Evolutionary conservation across 805 yeast species (phyloP), one percentile per base, ranked within the genome.

Genomic region (Lipomyces anomalus): DNA sequence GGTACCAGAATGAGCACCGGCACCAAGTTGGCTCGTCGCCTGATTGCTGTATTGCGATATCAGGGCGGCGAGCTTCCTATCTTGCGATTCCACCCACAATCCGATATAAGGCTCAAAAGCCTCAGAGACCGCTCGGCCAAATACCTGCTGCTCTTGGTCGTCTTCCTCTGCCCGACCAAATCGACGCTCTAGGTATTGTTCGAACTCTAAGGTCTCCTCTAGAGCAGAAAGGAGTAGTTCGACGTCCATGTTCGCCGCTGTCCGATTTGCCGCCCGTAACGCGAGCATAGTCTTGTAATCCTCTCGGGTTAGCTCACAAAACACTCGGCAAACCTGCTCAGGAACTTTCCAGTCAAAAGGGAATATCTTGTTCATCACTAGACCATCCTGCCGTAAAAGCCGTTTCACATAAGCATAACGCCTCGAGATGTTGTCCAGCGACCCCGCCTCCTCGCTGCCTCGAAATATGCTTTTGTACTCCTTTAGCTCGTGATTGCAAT

Each of bases 381-480:
- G 62, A 48, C 78, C 80, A 55, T 80, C 78, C 32, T 73, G 71
- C 43, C 73, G 74, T 48, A 90, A 66, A 1, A 85, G 74, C 54
- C 84, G 80, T 54, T 82, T 80, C 65, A 86, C 84, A 62, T 83
- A 90, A 26, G 88, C 75, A 62, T 79, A 92, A 40, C 98, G 70
- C 55, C 97, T 70, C 24, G 78, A 74, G 42, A 92, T 66, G 63
- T 92, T 92, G 48, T 92, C 98, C 48, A 92, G 67, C 4, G 94
- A 82, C 1, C 97, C 97, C 0, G 98, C 98, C 46, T 92, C 98
- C 57, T 88, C 97, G 11, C 79, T 72, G 6, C 80, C 71, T 43
- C 78, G 75, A 66, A 92, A 92, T 7, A 92, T 86, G 20, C 77
- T 67, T 29, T 74, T 74, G 36, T 90, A 78, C 57, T 90, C 97